These are phyloP conservation scores for Trichoderma koningii DNA, from an alignment of 2,329 filamentous ascomycete species.

Conservation along the genomic window DNA sequence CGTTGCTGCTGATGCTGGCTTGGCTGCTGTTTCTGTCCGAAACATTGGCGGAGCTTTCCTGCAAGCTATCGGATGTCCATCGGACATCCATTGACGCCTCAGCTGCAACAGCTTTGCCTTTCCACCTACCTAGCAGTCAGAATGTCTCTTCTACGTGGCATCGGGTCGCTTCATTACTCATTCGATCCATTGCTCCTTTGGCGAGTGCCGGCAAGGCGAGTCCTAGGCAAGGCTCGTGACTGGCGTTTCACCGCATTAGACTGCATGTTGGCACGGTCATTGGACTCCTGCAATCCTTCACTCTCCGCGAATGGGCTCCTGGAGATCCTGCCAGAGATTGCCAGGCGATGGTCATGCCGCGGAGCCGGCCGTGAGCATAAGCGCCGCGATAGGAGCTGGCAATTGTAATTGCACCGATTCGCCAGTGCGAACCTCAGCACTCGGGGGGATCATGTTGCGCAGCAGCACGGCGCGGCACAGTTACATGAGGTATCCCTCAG, in stretches of 20 bases:
- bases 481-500: background rate
- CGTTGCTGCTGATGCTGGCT: background rate
- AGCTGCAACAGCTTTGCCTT: background rate
- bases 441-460: background rate
- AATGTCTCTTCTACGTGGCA: background rate
- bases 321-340: background rate
- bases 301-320: background rate
- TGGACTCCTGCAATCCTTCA: slow-evolving; percentile 6
- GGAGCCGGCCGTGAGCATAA: background rate
- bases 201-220: background rate
- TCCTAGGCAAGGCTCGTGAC: slow-evolving; percentile 17
- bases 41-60: slow-evolving; percentile 15
- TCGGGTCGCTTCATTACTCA: background rate
- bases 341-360: background rate
- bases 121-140: background rate
- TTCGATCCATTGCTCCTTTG: background rate
- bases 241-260: slow-evolving; percentile 23
- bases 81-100: slow-evolving; percentile 1
- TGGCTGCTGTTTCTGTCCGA: background rate
- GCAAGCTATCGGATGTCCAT: slow-evolving; percentile 13
- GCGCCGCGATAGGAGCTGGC: slow-evolving; percentile 8
- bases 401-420: slow-evolving; percentile 6
- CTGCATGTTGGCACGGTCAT: slow-evolving; percentile 12
- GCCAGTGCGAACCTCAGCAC: background rate
- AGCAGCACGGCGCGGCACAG: background rate